Evolutionary conservation across 1,139 yeast genomes (phyloP), one percentile per base, ranked within the genome.

Genomic region (Nakaseomyces delphensis): DNA sequence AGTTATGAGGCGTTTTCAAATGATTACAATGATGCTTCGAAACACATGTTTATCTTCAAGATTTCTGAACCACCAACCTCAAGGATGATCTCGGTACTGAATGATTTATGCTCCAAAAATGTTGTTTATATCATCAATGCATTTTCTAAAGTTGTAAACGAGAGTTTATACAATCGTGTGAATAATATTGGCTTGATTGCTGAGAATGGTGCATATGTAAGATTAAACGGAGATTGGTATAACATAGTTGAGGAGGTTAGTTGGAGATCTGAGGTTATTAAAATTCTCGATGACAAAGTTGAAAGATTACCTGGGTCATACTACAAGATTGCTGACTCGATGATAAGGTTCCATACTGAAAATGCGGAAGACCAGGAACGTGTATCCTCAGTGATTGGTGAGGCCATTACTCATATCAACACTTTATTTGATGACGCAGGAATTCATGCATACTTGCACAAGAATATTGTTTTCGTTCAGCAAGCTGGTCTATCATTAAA

Each of bases 291-390:
- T 41, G 73, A 84, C 8, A 77, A 80, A 56, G 74, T 76, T 23
- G 95, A 83, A 54, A 71, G 95, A 50, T 64, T 83, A 29, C 89
- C 94, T 0, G 89, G 91, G 0, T 76, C 89, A 0, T 73, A 73
- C 49, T 70, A 80, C 43, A 82, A 80, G 49, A 69, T 73, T 36
- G 83, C 81, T 48, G 94, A 85, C 48, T 77, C 87, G 40, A 77
- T 84, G 11, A 70, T 86, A 32, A 70, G 79, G 41, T 77, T 85
- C 57, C 81, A 79, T 49, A 77, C 87, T 1, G 86, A 83, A 28
- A 63, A 67, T 32, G 74, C 78, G 11, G 85, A 81, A 35, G 86
- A 82, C 52, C 68, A 70, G 19, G 83, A 77, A 41, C 71, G 91
- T 49, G 76, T 78, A 39, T 64, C 71, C 35, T 71, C 77, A 38